These are phyloP conservation scores for Chlamydomonas schloesseri DNA, from an alignment of 139 green algal species.

Conservation along the genomic window DNA sequence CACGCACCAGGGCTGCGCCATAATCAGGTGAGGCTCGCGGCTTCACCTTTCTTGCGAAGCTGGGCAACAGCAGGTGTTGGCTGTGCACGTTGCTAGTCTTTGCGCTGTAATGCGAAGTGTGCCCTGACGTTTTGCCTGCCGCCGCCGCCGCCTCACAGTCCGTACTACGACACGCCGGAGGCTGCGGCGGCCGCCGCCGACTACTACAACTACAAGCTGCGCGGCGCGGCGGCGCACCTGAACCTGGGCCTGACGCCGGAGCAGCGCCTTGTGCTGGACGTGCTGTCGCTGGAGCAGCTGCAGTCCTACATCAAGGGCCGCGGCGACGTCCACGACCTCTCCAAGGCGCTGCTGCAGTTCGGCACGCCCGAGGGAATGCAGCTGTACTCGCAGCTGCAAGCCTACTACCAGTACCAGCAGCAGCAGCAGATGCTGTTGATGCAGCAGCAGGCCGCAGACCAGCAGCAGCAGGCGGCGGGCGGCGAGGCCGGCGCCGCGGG, in stretches of 20 bases:
- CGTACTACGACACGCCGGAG: conserved; percentile 42
- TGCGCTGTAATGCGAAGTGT: too few relatives aligned
- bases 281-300: conserved; percentile 35
- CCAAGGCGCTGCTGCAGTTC: conserved; percentile 35
- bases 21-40: conserved; percentile 38
- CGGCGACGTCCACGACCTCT: conserved; percentile 31
- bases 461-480: background rate
- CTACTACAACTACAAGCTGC: conserved; percentile 45
- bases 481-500: too few relatives aligned
- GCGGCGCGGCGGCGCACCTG: conserved; percentile 27
- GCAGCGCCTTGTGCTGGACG: conserved; percentile 14
- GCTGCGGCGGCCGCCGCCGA: conserved; percentile 21
- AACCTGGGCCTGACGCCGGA: conserved; percentile 36
- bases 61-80: too few relatives aligned
- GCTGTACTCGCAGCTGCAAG: conserved; percentile 14
- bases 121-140: too few relatives aligned
- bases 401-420: background rate
- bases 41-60: too few relatives aligned
- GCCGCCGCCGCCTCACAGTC: background rate
- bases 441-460: background rate
- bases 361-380: background rate
- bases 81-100: too few relatives aligned
- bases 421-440: background rate
- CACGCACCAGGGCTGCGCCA: conserved; percentile 39
- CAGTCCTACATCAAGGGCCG: conserved; percentile 41